Percentiles rank a stretch among this genome's conserved stretches.
Conservation (phyloP, 805 yeast species). For the Metschnikowia lochheadii region DNA sequence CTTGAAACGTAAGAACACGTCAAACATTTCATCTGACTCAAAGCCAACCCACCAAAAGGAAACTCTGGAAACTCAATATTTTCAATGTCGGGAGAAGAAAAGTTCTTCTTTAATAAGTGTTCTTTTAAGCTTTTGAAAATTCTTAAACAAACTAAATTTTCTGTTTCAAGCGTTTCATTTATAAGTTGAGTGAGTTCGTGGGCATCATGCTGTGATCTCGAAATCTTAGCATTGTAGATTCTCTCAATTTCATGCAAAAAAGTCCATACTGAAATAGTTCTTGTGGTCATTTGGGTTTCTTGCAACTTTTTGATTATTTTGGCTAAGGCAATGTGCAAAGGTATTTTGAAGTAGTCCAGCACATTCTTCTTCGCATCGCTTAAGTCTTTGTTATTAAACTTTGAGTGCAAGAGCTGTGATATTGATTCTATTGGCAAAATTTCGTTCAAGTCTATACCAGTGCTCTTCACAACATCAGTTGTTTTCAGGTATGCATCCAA, state of each 20-base stretch:
- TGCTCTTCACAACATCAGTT: slow-evolving; percentile 14
- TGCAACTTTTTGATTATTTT: slow-evolving; percentile 54
- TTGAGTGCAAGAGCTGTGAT: slow-evolving; percentile 14
- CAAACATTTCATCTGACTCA: slow-evolving; percentile 67
- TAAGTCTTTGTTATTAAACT: slow-evolving; percentile 10
- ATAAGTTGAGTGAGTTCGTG: slow-evolving; percentile 85
- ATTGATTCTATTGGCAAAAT: slow-evolving; percentile 16
- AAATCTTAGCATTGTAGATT: slow-evolving; percentile 68
- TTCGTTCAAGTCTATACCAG: slow-evolving; percentile 11
- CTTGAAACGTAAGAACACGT: slow-evolving; percentile 61
- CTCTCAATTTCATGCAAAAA: slow-evolving; percentile 68
- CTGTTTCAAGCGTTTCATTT: slow-evolving; percentile 72
- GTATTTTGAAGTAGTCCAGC: slow-evolving; percentile 32
- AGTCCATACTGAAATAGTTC: slow-evolving; percentile 72
- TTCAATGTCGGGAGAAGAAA: slow-evolving; percentile 6
- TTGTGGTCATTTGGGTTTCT: slow-evolving; percentile 50
- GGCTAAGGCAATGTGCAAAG: slow-evolving; percentile 57
- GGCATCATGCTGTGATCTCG: slow-evolving; percentile 88
- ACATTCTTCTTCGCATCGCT: slow-evolving; percentile 10
- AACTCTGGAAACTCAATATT: slow-evolving; percentile 49
- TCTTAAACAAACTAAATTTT: slow-evolving; percentile 43
- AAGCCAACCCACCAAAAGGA: slow-evolving; percentile 68
- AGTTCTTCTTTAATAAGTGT: slow-evolving; percentile 1
- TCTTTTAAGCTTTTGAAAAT: slow-evolving; percentile 23
- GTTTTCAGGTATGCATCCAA: slow-evolving; percentile 26